phyloP scores from a whole-genome alignment of 2,329 filamentous ascomycete genomes.

The Fusarium mundagurra region DNA sequence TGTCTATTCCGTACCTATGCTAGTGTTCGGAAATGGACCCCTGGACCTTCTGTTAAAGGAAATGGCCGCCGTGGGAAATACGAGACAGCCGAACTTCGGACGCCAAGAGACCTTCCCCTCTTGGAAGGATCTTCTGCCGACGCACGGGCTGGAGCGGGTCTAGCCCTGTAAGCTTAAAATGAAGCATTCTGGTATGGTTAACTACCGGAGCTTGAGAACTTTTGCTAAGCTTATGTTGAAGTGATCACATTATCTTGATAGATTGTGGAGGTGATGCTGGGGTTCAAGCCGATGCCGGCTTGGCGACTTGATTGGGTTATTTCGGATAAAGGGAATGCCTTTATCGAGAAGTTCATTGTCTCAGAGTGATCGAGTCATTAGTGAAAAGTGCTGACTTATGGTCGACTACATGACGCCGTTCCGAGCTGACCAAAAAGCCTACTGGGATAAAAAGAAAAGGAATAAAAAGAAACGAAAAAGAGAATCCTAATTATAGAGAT shows the following conservation, averaged over 20 bases:
- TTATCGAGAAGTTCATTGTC: rapidly evolving
- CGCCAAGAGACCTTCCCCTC: neutral
- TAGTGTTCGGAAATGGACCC: neutral
- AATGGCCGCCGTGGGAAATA: neutral
- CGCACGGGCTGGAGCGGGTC: neutral
- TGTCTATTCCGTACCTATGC: neutral
- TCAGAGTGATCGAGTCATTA: neutral
- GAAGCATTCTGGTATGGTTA: neutral
- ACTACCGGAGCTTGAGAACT: neutral
- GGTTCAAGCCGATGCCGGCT: neutral
- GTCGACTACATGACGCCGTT: too few species aligned
- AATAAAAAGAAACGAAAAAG: too few species aligned
- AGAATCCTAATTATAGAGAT: too few species aligned
- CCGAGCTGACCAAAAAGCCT: too few species aligned
- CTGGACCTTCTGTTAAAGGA: constrained; percentile 14
- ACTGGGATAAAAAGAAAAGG: too few species aligned
- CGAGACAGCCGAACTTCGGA: constrained; percentile 3
- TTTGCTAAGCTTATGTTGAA: neutral
- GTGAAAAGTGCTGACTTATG: too few species aligned
- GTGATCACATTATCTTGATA: neutral
- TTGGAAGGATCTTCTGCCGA: neutral
- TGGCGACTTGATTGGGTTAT: rapidly evolving
- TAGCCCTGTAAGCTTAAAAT: neutral
- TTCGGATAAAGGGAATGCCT: too few species aligned
- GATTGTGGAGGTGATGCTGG: neutral